Evolutionary conservation across 495 filamentous ascomycete species (phyloP).

Genomic region (Lepidopterella palustris): DNA sequence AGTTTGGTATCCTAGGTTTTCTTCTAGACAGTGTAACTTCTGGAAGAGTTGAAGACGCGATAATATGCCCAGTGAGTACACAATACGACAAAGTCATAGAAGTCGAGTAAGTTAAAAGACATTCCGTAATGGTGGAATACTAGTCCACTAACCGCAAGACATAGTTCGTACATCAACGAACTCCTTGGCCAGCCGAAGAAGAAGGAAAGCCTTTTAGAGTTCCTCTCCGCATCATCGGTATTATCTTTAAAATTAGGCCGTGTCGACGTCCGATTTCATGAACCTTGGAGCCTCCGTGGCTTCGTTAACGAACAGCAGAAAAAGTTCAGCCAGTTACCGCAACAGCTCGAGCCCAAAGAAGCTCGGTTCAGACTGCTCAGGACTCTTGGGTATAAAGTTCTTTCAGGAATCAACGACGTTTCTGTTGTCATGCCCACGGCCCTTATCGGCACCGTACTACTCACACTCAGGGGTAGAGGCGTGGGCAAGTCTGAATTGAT

Average conservation of each 20-base stretch:
- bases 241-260: constrained; percentile 81
- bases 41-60: constrained; percentile 81
- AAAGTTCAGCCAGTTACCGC: constrained; percentile 33
- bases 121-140: constrained; percentile 12
- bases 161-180: constrained; percentile 85
- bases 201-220: constrained; percentile 85
- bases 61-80: constrained; percentile 89
- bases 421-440: constrained; percentile 98
- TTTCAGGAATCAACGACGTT: constrained; percentile 90
- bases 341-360: constrained; percentile 35
- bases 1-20: constrained; percentile 94
- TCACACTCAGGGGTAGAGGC: constrained; percentile 86
- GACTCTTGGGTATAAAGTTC: constrained; percentile 81
- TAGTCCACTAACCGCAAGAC: constrained; percentile 19
- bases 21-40: constrained; percentile 83
- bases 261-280: constrained; percentile 91
- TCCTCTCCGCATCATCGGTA: constrained; percentile 81
- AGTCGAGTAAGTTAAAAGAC: constrained; percentile 54
- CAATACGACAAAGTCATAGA: constrained; percentile 99
- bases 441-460: constrained; percentile 84
- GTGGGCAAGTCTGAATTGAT: constrained; percentile 83
- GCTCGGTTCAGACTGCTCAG: constrained; percentile 58
- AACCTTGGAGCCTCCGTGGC: constrained; percentile 81
- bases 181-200: constrained; percentile 88
- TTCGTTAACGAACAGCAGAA: constrained; percentile 72